These are phyloP conservation scores for Kwoniella mangroviensis DNA, from an alignment of 768 basidiomycete species.

Conservation along the genomic window DNA sequence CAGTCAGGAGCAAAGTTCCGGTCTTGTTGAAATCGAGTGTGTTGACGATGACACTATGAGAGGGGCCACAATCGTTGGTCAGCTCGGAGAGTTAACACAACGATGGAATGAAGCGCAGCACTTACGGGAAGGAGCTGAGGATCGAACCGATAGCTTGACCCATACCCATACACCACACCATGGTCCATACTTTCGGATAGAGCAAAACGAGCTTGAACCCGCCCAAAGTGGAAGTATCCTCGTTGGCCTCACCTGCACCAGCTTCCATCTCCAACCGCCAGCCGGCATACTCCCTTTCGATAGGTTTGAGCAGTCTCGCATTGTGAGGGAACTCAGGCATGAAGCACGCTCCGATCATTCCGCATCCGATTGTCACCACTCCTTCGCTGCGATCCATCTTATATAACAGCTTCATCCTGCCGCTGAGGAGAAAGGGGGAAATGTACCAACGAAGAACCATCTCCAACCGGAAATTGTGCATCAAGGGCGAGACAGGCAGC, in stretches of 20 bases:
- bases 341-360: constrained; percentile 15
- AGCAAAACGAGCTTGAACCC: constrained; percentile 6
- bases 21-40: constrained; percentile 34
- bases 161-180: not conserved
- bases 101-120: not conserved
- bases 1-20: constrained; percentile 33
- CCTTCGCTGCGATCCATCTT: constrained; percentile 43
- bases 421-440: not conserved
- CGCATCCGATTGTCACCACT: constrained; percentile 25
- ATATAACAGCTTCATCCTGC: not conserved
- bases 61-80: not conserved
- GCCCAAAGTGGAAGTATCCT: constrained; percentile 4
- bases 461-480: constrained; percentile 49
- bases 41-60: constrained; percentile 29
- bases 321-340: constrained; percentile 42
- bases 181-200: constrained; percentile 25
- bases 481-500: constrained; percentile 42
- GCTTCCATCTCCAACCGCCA: constrained; percentile 36
- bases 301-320: constrained; percentile 27
- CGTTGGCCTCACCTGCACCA: constrained; percentile 28
- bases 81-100: not conserved
- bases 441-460: constrained; percentile 38
- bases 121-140: constrained; percentile 25
- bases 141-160: constrained; percentile 31
- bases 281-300: constrained; percentile 33